Evolutionary conservation across 164 flowering plant species (phyloP).

Genomic region (Umbilicus rupestris): DNA sequence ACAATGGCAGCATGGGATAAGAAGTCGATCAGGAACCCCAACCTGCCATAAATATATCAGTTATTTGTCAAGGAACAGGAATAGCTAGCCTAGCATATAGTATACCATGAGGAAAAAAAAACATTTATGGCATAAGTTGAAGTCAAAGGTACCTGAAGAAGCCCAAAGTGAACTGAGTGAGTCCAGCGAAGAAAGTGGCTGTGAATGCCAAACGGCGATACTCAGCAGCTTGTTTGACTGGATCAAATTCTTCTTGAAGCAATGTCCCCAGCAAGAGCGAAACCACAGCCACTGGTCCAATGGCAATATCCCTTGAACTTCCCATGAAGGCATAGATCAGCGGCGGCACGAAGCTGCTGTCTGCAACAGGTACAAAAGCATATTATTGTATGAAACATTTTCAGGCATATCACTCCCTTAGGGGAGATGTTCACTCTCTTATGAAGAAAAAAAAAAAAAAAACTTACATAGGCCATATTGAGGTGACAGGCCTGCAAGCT

Average conservation of each 20-base stretch:
- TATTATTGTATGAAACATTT: not conserved
- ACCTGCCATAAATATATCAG: conserved; percentile 21
- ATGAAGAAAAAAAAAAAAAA: not conserved
- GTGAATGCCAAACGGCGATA: conserved; percentile 82
- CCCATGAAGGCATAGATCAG: conserved; percentile 87
- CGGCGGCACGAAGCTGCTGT: conserved; percentile 93
- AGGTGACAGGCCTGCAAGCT: conserved; percentile 53
- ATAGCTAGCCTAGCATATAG: not conserved
- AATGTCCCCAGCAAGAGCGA: conserved; percentile 78
- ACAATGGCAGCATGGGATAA: conserved; percentile 95
- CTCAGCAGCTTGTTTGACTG: conserved; percentile 27
- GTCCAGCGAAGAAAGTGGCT: conserved; percentile 90
- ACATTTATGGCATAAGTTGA: too few relatives aligned
- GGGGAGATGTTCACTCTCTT: not conserved
- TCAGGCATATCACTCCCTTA: not conserved
- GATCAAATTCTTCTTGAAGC: conserved; percentile 61
- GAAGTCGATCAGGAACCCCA: conserved; percentile 92
- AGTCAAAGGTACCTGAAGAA: conserved; percentile 45
- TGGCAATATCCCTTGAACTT: conserved; percentile 90
- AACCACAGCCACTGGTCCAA: conserved; percentile 94
- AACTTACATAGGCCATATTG: conserved; percentile 67
- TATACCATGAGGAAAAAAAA: too few relatives aligned
- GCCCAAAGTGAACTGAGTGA: conserved; percentile 80
- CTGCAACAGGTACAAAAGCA: conserved; percentile 21
- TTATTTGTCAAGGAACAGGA: too few relatives aligned